Percentiles rank a stretch among this genome's conserved stretches.
These are phyloP conservation scores for Podila clonocystis DNA, from an alignment of 192 early-diverging fungal species.

Conservation along the genomic window DNA sequence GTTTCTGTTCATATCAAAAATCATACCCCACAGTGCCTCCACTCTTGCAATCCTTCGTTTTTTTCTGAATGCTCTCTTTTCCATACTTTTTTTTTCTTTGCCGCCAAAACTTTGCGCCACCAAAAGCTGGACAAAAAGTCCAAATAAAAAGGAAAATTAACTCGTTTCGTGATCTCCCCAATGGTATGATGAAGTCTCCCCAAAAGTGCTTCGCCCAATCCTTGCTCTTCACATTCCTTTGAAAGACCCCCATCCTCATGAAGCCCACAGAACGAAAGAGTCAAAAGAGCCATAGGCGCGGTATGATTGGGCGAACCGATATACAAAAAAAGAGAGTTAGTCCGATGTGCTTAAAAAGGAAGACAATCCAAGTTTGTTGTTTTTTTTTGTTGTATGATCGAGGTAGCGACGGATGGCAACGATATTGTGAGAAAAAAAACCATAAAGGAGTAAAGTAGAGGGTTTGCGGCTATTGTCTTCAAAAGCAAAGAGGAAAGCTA, in stretches of 20 bases:
- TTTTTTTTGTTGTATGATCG: not conserved
- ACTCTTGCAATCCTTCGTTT: not conserved
- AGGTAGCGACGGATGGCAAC: not conserved
- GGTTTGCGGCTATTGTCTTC: not conserved
- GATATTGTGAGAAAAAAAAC: not conserved
- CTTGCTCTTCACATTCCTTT: not conserved
- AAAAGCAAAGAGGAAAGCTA: not conserved
- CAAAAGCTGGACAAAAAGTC: not conserved
- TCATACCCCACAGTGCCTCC: not conserved
- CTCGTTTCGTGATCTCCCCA: too few relatives aligned
- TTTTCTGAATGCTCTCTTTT: not conserved
- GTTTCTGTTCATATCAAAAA: conserved; percentile 7
- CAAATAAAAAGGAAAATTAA: too few relatives aligned
- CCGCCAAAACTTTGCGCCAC: not conserved
- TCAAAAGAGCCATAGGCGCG: not conserved
- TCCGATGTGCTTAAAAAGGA: conserved; percentile 8
- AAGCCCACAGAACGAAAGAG: too few relatives aligned
- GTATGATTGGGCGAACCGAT: not conserved
- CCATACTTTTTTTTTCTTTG: not conserved
- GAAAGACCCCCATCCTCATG: too few relatives aligned
- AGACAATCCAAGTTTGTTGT: conserved; percentile 23
- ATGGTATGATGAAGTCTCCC: too few relatives aligned
- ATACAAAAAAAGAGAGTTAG: not conserved
- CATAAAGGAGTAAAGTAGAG: not conserved
- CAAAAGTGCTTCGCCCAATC: conserved; percentile 4